These are phyloP conservation scores for Penicillium sp. DNA, from an alignment of 2,329 filamentous ascomycete species.

Conservation along the genomic window DNA sequence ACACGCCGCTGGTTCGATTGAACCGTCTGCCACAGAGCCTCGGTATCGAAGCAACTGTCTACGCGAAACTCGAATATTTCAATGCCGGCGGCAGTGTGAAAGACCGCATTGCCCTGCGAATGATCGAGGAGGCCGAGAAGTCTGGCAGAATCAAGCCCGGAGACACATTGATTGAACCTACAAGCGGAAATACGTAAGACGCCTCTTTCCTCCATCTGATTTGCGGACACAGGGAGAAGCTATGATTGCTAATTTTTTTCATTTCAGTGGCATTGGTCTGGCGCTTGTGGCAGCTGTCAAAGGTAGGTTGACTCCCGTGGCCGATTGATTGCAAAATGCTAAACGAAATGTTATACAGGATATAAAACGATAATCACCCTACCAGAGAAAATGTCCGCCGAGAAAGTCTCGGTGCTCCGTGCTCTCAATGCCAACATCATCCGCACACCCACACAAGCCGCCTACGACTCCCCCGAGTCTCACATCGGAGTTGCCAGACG, in stretches of 20 bases:
- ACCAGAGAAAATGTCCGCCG: constrained; percentile 98
- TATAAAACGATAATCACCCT: constrained; percentile 99
- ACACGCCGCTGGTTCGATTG: constrained; percentile 89
- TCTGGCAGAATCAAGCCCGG: constrained; percentile 92
- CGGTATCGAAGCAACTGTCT: constrained; percentile 83
- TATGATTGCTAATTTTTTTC: background rate
- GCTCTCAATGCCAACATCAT: constrained; percentile 96
- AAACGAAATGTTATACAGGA: constrained; percentile 35
- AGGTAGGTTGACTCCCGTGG: constrained; percentile 36
- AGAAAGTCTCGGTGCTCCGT: constrained; percentile 93
- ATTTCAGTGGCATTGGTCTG: constrained; percentile 72
- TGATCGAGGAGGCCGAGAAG: constrained; percentile 94
- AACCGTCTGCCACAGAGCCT: constrained; percentile 90
- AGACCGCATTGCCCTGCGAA: constrained; percentile 90
- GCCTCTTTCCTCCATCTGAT: background rate
- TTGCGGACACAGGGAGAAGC: background rate
- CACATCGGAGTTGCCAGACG: constrained; percentile 93
- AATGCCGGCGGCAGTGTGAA: constrained; percentile 93
- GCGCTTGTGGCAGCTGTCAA: constrained; percentile 93
- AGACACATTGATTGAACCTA: constrained; percentile 95
- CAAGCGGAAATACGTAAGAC: constrained; percentile 80
- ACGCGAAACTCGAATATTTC: constrained; percentile 88
- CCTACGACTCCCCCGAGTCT: constrained; percentile 89
- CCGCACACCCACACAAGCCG: constrained; percentile 90
- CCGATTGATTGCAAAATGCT: background rate